Percentiles rank a stretch among this genome's conserved stretches.
Evolutionary conservation across 305 asterid species (phyloP).

Genomic region (Ajuga reptans): DNA sequence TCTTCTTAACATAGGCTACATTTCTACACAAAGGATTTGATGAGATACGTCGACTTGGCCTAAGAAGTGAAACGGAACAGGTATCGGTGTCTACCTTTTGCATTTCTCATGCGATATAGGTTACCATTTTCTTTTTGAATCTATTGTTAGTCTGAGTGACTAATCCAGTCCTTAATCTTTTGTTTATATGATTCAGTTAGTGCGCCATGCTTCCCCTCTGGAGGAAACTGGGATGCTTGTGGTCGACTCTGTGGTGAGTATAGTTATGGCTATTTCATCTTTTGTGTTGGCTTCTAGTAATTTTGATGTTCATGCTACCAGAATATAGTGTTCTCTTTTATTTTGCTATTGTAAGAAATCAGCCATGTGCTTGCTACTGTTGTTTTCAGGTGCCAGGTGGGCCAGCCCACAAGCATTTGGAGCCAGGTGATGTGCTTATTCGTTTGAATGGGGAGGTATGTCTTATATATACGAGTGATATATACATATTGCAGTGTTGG

Average conservation of each 20-base stretch:
- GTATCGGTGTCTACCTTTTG: constrained; percentile 28
- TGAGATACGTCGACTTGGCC: constrained; percentile 97
- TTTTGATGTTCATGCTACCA: constrained; percentile 1
- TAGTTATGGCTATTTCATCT: constrained; percentile 9
- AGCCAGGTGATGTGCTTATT: constrained; percentile 98
- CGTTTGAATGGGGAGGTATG: constrained; percentile 89
- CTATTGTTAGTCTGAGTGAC: neutral
- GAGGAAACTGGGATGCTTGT: constrained; percentile 99
- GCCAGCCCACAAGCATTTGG: constrained; percentile 84
- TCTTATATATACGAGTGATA: constrained; percentile 13
- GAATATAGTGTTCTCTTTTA: neutral
- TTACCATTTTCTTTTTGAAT: constrained; percentile 1
- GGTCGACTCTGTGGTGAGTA: constrained; percentile 93
- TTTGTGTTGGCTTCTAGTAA: constrained; percentile 5
- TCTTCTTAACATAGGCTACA: constrained; percentile 54
- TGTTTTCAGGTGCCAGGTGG: constrained; percentile 88
- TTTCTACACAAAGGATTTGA: constrained; percentile 97
- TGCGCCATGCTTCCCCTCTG: constrained; percentile 76
- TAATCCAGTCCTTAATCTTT: neutral
- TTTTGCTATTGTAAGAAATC: constrained; percentile 18
- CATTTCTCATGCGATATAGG: constrained; percentile 9
- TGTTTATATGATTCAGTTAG: constrained; percentile 49
- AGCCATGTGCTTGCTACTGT: constrained; percentile 13
- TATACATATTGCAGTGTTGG: neutral
- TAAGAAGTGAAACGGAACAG: constrained; percentile 81